phyloP scores from a whole-genome alignment of 1,284 basidiomycete genomes.

The Ganoderma leucocontextum region DNA sequence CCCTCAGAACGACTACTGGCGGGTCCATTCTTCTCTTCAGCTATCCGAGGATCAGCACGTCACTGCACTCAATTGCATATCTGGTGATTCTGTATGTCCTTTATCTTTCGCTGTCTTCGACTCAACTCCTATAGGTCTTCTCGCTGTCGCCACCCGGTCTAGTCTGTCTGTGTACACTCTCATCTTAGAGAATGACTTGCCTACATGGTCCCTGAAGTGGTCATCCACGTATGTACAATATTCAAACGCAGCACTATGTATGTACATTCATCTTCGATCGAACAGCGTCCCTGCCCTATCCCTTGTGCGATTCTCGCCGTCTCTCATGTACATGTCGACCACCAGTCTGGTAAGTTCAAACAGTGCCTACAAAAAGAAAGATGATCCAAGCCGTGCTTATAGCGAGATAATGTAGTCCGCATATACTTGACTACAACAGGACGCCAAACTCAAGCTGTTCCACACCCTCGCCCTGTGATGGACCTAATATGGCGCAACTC shows the following conservation, averaged over 20 bases:
- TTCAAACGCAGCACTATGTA: constrained; percentile 14
- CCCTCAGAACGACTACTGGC: constrained; percentile 67
- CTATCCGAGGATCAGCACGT: constrained; percentile 63
- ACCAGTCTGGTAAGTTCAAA: constrained; percentile 59
- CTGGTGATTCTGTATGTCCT: constrained; percentile 52
- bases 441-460: constrained; percentile 67
- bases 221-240: constrained; percentile 56
- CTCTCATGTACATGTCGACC: constrained; percentile 76
- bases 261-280: constrained; percentile 28
- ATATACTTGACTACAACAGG: constrained; percentile 79
- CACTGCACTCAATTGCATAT: constrained; percentile 72
- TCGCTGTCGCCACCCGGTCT: constrained; percentile 67
- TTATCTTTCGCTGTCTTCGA: neutral
- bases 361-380: neutral
- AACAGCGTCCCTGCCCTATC: constrained; percentile 57
- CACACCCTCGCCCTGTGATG: constrained; percentile 71
- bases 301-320: constrained; percentile 72
- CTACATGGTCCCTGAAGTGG: constrained; percentile 84
- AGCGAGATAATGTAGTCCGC: constrained; percentile 68
- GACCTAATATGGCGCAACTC: constrained; percentile 76
- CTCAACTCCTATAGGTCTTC: constrained; percentile 59
- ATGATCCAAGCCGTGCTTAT: constrained; percentile 13
- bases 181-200: constrained; percentile 80
- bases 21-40: constrained; percentile 80
- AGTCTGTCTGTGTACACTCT: constrained; percentile 76